Evolutionary conservation across 2,329 filamentous ascomycete species (phyloP), one percentile per base, ranked within the genome.

Genomic region (Achaetomium macrosporum): DNA sequence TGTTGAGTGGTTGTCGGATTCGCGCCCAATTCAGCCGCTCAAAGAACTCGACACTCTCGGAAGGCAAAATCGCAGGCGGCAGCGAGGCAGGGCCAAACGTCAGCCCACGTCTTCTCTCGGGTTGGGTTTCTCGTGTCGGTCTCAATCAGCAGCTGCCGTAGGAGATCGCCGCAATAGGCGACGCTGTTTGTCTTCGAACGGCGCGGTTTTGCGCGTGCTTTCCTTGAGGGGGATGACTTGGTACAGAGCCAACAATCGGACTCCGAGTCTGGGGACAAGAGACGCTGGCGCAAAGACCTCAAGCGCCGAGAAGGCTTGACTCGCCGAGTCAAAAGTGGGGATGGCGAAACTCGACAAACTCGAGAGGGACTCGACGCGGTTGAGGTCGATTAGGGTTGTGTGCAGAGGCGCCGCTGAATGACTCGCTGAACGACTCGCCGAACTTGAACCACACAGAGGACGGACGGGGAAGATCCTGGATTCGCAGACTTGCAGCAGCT

Each of bases 401-500:
- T 57, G 60, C 55, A 57, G 46, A 49, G 57, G 50, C 55, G 53
- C 51, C 48, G 58, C 51, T 53, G 51, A 54, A 37, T 39, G 41
- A 35, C 35, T 53, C 35, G 47, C 37, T 51, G 52, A 49, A 47
- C 46, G 50, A 31, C 36, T 46, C 33, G 4, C 25, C 25, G 7
- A 25, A 25, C 25, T 25, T 25, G 25, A 25, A 25, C 25, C 25
- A 25, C 25, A 25, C 25, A 25, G 40, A 39, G 25, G 30, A 7
- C n/a, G 39, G 56, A 58, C 63, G 55, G 52, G 64, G 63, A 58
- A 58, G 55, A 64, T 62, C 63, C 63, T 52, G 55, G 63, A 57
- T 54, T 55, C 42, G 47, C 42, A 57, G 47, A 50, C 58, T 47
- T 56, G 56, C 61, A 52, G 54, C 54, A 52, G 51, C 55, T 45